Evolutionary conservation across 495 filamentous ascomycete species (phyloP), one percentile per base, ranked within the genome.

Genomic region (Xylaria scruposa): DNA sequence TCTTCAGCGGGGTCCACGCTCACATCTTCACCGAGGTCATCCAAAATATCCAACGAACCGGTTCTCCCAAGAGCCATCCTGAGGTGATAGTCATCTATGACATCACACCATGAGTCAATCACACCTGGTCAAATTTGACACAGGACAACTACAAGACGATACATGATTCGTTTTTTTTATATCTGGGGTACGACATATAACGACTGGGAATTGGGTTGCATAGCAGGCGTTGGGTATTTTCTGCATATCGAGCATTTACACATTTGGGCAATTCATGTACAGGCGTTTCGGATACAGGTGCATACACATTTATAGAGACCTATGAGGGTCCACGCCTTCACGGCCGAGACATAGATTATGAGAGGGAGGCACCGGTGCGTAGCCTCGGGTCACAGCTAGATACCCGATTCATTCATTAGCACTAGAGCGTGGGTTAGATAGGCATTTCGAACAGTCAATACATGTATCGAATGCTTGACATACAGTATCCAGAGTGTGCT

Each of bases 21-120:
- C 9, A 1, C 59, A 21, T 60, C 74, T 5, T 78, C 77, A 47
- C 68, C 69, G 24, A 70, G 76, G 68, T 73, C 76, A 26, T 78
- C 77, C 19, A 65, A 44, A n/a, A 72, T 74, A 67, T 49, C 70
- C 68, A 58, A 42, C 40, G 72, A 72, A 0, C 72, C 66, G 42
- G 62, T 70, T 54, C 58, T 73, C 9, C 70, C 67, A 33, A 73
- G 72, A 26, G 62, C 60, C 19, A 10, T 68, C 56, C 13, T 68
- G 29, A 63, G 67, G 24, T 15, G 26, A 19, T 63, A 47, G 42
- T 5, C 58, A 51, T 51, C n/a, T 26, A 33, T 9, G 6, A 31
- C 38, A 46, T 54, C 12, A 58, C 40, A 15, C 36, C 10, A 58
- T 54, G 47, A 65, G 5, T 29, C n/a, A 29, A 58, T 42, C 40